Evolutionary conservation across 257 asterid species (phyloP), one percentile per base, ranked within the genome.

Genomic region (Fraxinus pennsylvanica): DNA sequence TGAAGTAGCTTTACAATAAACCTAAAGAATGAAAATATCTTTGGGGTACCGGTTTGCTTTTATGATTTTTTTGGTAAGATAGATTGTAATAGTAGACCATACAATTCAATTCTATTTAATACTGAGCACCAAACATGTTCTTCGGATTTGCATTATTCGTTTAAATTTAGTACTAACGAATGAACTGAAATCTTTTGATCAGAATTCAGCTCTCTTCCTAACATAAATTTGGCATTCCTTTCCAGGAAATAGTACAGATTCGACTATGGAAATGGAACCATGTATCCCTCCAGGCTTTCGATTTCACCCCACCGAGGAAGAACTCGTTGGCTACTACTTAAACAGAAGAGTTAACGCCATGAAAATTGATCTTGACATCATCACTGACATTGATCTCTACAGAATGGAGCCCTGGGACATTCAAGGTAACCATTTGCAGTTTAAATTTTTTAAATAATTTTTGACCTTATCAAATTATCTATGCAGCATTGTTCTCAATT

Each of bases 341-440:
- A 87, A 85, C 61, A 80, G 97, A 69, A 92, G 91, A 85, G 87
- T 94, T 36, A 84, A 89, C 74, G 80, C 86, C 54, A 87, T 87
- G 43, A 90, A 89, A 74, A 89, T 94, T 61, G 97, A 92, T 77
- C 91, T 94, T 61, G 91, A 92, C 76, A 92, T 94, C 78, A 92
- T 94, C 41, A 81, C 83, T 38, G 98, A 92, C 71, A 81, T 94
- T 73, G 98, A 94, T 85, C 98, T 94, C 79, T 92, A 94, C 73
- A 86, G 87, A 77, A 94, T 94, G 84, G 98, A 94, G 89, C 99
- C 99, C 22, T 94, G 99, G 97, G 99, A 92, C 74, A 90, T 94
- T 81, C 87, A 94, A 90, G 98, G 98, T 92, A 86, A 0, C 22
- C 33, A 22, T 38, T 14, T 15, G 72, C 57, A 47, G 4, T 12